Evolutionary conservation across 2,329 filamentous ascomycete genomes (phyloP), one percentile per base, ranked within the genome.

Genomic region (Boeremia lycopersici): DNA sequence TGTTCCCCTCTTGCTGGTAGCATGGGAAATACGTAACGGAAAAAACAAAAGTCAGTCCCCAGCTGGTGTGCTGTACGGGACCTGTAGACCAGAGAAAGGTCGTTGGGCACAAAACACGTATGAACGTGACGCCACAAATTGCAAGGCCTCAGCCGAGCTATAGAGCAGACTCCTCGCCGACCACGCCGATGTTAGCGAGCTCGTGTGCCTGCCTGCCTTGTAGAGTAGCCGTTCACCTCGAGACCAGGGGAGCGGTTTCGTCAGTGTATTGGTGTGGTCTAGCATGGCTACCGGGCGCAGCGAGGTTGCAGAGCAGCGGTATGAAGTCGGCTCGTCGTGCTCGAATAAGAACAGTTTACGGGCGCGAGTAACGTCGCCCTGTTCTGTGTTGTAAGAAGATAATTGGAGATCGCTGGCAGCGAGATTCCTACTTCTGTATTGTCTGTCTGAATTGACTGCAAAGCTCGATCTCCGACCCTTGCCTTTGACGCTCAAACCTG

Each of bases 81-180:
- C 19, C 34, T 55, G 41, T 55, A 50, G 43, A 47, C 53, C 53
- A 60, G 46, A 49, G 57, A 42, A 49, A 50, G 51, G 52, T 52
- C 52, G 47, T 34, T 26, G 33, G 51, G 50, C 50, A 26, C 38
- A 19, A 30, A 34, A 25, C 52, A 48, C 52, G 40, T 54, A 6
- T 6, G 12, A 41, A 54, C 44, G 45, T 39, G 46, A 23, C 46
- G 40, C 52, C 52, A 29, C 40, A 39, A 34, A 48, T 33, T 34
- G 17, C 44, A 48, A 55, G 43, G 54, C 46, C 45, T 17, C 36
- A 36, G 26, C 52, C 52, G 15, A 41, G 36, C 35, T 39, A 4
- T 43, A 38, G 51, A 62, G 51, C 36, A 55, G 57, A 62, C 56
- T 59, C 56, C 44, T 62, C 44, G 60, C 55, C 53, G 33, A 38